Evolutionary conservation across 2,329 filamentous ascomycete species (phyloP).

Genomic region (Pyrenophora teres): DNA sequence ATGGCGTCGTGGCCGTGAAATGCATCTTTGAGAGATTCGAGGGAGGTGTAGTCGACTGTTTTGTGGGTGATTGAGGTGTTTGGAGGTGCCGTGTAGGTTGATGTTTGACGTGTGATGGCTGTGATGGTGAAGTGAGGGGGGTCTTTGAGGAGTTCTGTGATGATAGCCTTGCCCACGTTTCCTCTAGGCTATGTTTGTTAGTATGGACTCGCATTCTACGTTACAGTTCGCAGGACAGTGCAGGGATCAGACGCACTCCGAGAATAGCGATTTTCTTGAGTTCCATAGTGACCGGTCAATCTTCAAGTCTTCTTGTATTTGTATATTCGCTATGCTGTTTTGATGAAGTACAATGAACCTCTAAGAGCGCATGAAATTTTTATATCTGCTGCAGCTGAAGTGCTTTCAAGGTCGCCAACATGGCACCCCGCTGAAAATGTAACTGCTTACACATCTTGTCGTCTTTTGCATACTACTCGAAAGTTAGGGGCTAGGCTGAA

Average conservation of each 20-base stretch:
- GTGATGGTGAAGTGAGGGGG: conserved; percentile 31
- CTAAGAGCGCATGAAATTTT: neutral
- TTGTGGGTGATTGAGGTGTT: conserved; percentile 25
- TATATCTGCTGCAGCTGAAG: neutral
- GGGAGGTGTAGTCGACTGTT: conserved; percentile 32
- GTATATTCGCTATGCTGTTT: neutral
- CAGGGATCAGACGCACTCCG: conserved; percentile 29
- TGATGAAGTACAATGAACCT: neutral
- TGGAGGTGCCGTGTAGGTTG: conserved; percentile 22
- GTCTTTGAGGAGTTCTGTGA: conserved; percentile 33
- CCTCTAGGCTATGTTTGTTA: conserved; percentile 32
- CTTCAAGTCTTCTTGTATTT: neutral
- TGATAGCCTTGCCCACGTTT: conserved; percentile 39
- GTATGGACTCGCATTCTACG: too few relatives aligned
- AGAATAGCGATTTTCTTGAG: conserved; percentile 45
- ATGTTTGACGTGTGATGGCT: conserved; percentile 35
- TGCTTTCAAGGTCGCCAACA: neutral
- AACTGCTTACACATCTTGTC: neutral
- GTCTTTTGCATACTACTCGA: neutral
- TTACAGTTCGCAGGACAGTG: neutral
- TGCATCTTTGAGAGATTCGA: conserved; percentile 40
- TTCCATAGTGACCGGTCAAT: conserved; percentile 26
- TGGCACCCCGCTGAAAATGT: too few relatives aligned
- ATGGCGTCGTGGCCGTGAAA: conserved; percentile 62
- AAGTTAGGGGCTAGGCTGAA: neutral